Base-by-base conservation (phyloP, 129 eudicot genomes). In the Flaveria robusta region DNA sequence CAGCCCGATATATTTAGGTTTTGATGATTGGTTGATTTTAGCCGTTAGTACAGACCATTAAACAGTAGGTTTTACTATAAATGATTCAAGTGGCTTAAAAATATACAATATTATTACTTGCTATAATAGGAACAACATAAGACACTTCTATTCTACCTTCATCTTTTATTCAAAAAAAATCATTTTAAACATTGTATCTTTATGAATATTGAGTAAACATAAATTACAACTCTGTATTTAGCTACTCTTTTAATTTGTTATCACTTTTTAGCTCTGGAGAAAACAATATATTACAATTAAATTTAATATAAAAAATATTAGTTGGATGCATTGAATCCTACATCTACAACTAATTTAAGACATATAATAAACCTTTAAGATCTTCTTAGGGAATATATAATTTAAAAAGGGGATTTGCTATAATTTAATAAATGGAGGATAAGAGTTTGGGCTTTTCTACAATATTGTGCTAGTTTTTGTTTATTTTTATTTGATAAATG, bases 321-420 rank as follows among this genome's bases (percentile, higher is more conserved):
- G 79, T 62, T 74, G 71, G 71, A 62, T 74, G 31, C 71, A 60
- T 64, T 47, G 71, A 62, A 74, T 52, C 71, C 7, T 26, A 20
- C 71, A 18, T 71, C 66, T 31, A 29, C 45, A 63, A 27, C 68
- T 71, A 71, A n/a, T 71, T 51, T 54, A 71, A 71, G 64, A 71
- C 20, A 54, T 71, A 71, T 71, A 22, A 54, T 55, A 54, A 56
- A n/a, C 47, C 79, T 55, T n/a, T 66, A 56, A 65, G 74, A 80
- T 80, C 70, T 49, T 68, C 66, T 80, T 72, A 63, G 70, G 20
- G 74, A 80, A 51, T 52, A 73, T 59, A 51, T 34, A 39, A 13
- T 56, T 50, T 18, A 71, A 52, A 16, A 29, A 37, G 51, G 41
- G 29, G 50, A 71, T 71, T 51, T 71, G 39, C 4, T 29, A 31